These are phyloP conservation scores for Xylaria sp. DNA, from an alignment of 2,329 filamentous ascomycete species.

Conservation along the genomic window DNA sequence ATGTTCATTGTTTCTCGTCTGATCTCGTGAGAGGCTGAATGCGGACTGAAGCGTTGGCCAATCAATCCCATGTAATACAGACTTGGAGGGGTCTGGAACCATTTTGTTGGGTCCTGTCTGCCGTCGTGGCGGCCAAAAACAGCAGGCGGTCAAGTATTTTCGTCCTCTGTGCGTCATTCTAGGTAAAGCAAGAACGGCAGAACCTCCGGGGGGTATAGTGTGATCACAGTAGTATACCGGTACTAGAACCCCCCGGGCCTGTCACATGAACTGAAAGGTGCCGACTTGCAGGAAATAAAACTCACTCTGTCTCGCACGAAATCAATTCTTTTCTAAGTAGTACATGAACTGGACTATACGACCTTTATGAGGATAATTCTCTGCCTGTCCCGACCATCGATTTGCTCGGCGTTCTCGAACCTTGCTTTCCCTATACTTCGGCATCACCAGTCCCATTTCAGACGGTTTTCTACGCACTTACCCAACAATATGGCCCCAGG, in stretches of 20 bases:
- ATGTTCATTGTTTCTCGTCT: not conserved
- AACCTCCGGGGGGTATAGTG: slow-evolving; percentile 7
- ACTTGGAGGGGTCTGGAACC: slow-evolving; percentile 20
- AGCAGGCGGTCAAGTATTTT: slow-evolving; percentile 33
- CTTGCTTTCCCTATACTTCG: slow-evolving; percentile 15
- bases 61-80: slow-evolving; percentile 18
- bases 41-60: not conserved
- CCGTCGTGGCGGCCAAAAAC: not conserved
- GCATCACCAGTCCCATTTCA: slow-evolving; percentile 17
- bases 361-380: slow-evolving; percentile 33
- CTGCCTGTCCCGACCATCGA: slow-evolving; percentile 19
- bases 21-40: slow-evolving; percentile 11
- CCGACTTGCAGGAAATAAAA: slow-evolving; percentile 2
- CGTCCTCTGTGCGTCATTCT: slow-evolving; percentile 36
- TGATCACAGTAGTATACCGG: too few relatives aligned
- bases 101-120: slow-evolving; percentile 22
- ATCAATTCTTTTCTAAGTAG: too few relatives aligned
- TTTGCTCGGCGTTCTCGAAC: slow-evolving; percentile 20
- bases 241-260: not conserved
- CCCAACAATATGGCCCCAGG: slow-evolving; percentile 48
- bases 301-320: not conserved
- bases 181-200: slow-evolving; percentile 30
- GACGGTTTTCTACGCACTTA: slow-evolving; percentile 34
- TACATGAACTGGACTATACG: too few relatives aligned
- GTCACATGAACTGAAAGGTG: slow-evolving; percentile 35